Evolutionary conservation across 2,329 filamentous ascomycete species (phyloP), one percentile per base, ranked within the genome.

Genomic region (Catunica adiposa): DNA sequence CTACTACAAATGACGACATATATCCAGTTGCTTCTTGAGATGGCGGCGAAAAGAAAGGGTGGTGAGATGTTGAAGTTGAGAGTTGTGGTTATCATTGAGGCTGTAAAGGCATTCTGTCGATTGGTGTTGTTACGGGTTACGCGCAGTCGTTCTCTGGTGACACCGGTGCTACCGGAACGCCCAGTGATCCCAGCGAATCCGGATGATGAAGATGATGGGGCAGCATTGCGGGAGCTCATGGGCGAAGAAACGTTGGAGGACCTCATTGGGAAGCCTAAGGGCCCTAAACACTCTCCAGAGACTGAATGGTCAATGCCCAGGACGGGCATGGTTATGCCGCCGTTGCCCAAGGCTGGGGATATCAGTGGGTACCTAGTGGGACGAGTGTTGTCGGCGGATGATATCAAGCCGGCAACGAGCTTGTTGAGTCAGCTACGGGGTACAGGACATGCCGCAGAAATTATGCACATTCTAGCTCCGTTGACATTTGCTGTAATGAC

Each of bases 1-100:
- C 73, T 89, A 3, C 72, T 98, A 51, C 88, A 94, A 66, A 84
- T 94, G 70, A 85, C 96, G 25, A 86, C 92, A 62, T 97, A 97
- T 66, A 95, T 89, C 0, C 88, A 98, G 70, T 73, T 98, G 29
- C 71, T 98, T n/a, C 92, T 90, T 78, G 92, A 98, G 67, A 98
- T 98, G 92, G 80, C 85, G 26, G 89, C 89, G 26, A 94, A 94
- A 69, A 78, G 90, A 51, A 82, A 82, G 60, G 86, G 87, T 17
- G 89, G 84, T 47, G 78, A 94, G 67, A 81, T 78, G 63, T 70
- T 83, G 25, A 80, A 89, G 29, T 98, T 92, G 92, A 82, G 86
- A 53, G 80, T 94, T 0, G 80, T 97, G 4, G 82, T 97, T 9
- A 66, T 94, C 2, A 73, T 98, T 22, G 92, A 98, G 69, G 76